Evolutionary conservation across 768 basidiomycete genomes (phyloP).

Genomic region (Trametes coccinea): DNA sequence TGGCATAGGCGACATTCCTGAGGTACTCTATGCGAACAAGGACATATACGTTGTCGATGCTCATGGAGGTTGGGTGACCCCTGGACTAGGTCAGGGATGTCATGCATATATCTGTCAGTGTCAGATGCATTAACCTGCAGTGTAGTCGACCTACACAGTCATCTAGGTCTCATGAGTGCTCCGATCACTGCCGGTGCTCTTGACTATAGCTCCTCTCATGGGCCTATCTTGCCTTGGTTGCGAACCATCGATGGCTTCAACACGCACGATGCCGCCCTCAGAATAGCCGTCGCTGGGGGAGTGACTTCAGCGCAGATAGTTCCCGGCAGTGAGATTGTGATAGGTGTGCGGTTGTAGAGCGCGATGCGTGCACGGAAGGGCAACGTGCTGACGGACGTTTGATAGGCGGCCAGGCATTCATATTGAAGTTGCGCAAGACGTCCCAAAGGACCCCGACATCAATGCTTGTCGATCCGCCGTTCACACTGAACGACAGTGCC

Average conservation of each 20-base stretch:
- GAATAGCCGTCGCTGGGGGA: slow-evolving; percentile 79
- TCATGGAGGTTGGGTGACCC: slow-evolving; percentile 64
- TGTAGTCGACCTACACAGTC: slow-evolving; percentile 53
- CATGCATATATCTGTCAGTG: too few relatives aligned
- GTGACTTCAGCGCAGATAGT: slow-evolving; percentile 83
- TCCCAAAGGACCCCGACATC: slow-evolving; percentile 72
- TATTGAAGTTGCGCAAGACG: slow-evolving; percentile 82
- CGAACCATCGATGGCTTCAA: slow-evolving; percentile 83
- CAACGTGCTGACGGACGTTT: background rate
- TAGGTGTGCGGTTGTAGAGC: slow-evolving; percentile 47
- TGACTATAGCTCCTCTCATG: slow-evolving; percentile 59
- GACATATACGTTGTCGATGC: slow-evolving; percentile 61
- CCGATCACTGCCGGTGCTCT: slow-evolving; percentile 52
- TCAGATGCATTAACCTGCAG: too few relatives aligned
- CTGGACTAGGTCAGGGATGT: slow-evolving; percentile 50
- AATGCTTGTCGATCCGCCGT: slow-evolving; percentile 85
- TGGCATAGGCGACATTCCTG: slow-evolving; percentile 54
- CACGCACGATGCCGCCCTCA: slow-evolving; percentile 78
- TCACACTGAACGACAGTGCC: slow-evolving; percentile 51
- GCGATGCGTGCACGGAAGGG: background rate
- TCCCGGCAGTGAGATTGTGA: slow-evolving; percentile 74
- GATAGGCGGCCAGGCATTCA: slow-evolving; percentile 83
- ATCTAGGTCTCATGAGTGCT: slow-evolving; percentile 69
- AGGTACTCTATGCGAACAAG: slow-evolving; percentile 33
- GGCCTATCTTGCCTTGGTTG: slow-evolving; percentile 75